Evolutionary conservation across 202 grass and related monocot species (phyloP), one percentile per base, ranked within the genome.

Genomic region (Sporobolus alterniflorus): DNA sequence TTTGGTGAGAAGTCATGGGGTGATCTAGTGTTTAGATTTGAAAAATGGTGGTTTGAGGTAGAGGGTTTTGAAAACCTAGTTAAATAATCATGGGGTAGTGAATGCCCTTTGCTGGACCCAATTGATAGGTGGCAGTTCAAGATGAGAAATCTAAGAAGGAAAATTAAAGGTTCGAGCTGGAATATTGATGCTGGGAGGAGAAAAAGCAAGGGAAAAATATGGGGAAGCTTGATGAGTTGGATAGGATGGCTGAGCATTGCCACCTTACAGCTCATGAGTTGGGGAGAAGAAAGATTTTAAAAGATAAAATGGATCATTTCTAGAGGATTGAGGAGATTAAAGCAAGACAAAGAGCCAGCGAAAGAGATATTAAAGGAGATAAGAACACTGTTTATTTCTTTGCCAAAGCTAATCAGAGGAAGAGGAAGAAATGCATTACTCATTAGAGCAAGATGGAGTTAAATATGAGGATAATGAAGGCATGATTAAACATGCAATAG

Each of bases 21-120:
- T n/a, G n/a, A n/a, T n/a, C n/a, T n/a, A n/a, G n/a, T n/a, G n/a
- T 44, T 44, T 44, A 9, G 11, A 11, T 44, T 44, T 60, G 56
- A 60, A 22, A 60, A n/a, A n/a, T n/a, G n/a, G n/a, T n/a, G n/a
- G n/a, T n/a, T n/a, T n/a, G n/a, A n/a, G n/a, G n/a, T n/a, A 60
- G 56, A 29, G 12, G 56, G 12, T 3, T 28, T 60, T 4, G 0
- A 28, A 13, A 13, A 60, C 2, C 2, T 29, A 14, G 25, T 60
- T 15, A 22, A 6, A 6, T 1, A 60, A 4, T 0, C 1, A 1
- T 60, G 56, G 24, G 1, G 1, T 0, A 6, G 1, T 14, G 56
- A 20, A 20, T 51, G 48, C 5, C 21, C 9, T 9, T 9, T 9
- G 0, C 3, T 3, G 1, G 25, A 60, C 1, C 24, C 56, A 5